Percentiles rank a stretch among this genome's conserved stretches.
Evolutionary conservation across 331 rosid species (phyloP).

Genomic region (Rhamnella rubrinervis): DNA sequence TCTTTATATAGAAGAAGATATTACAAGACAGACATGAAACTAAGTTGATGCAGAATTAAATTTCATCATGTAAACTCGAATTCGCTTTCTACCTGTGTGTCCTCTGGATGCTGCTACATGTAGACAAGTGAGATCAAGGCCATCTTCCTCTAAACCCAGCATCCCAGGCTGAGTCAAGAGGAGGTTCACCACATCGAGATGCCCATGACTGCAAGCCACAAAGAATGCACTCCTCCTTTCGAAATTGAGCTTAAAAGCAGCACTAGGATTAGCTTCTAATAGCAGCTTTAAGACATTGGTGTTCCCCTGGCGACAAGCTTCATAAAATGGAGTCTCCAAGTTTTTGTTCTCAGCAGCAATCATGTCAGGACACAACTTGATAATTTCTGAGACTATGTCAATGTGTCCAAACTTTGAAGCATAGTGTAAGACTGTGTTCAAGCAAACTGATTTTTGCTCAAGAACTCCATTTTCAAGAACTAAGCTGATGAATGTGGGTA

Average conservation of each 20-base stretch:
- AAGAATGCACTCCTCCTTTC: slow-evolving; percentile 31
- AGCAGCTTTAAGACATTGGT: slow-evolving; percentile 37
- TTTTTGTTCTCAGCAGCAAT: slow-evolving; percentile 45
- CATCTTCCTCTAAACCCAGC: slow-evolving; percentile 23
- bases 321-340: slow-evolving; percentile 59
- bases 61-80: not conserved
- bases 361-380: slow-evolving; percentile 50
- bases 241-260: slow-evolving; percentile 40
- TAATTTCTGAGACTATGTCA: slow-evolving; percentile 43
- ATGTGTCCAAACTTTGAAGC: slow-evolving; percentile 51
- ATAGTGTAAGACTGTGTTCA: slow-evolving; percentile 53
- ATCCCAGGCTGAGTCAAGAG: slow-evolving; percentile 34
- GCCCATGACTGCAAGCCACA: slow-evolving; percentile 53
- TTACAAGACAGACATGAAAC: too few relatives aligned
- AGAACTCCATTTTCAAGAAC: slow-evolving; percentile 36
- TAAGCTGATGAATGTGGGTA: slow-evolving; percentile 32
- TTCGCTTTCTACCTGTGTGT: slow-evolving; percentile 39
- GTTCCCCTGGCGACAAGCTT: slow-evolving; percentile 47
- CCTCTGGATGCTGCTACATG: slow-evolving; percentile 57
- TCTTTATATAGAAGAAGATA: not conserved
- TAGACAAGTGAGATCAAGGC: slow-evolving; percentile 42
- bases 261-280: slow-evolving; percentile 37
- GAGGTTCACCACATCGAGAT: slow-evolving; percentile 48
- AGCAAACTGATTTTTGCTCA: slow-evolving; percentile 41
- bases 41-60: too few relatives aligned